Conservation (phyloP, 306 rosid species). For the Adenanthera pavonina region DNA sequence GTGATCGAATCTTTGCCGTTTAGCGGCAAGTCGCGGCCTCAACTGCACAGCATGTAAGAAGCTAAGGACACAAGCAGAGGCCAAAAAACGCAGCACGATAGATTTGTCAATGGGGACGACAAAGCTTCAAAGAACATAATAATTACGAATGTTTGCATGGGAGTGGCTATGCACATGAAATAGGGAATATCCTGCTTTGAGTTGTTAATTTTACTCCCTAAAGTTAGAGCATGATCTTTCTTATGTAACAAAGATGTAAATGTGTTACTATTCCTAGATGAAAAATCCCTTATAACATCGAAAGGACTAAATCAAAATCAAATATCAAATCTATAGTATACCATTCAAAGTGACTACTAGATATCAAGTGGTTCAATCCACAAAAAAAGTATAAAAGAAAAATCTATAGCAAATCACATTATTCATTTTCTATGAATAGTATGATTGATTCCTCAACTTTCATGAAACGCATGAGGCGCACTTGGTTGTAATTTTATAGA, state of each 20-base stretch:
- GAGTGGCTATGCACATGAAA: not conserved
- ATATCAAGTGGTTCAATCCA: too few species aligned
- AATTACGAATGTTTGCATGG: not conserved
- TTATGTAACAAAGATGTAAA: not conserved
- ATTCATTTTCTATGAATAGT: too few species aligned
- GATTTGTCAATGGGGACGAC: not conserved
- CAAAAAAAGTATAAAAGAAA: too few species aligned
- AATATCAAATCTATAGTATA: too few species aligned
- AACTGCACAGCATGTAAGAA: slow-evolving; percentile 51
- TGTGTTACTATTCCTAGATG: not conserved
- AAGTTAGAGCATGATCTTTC: not conserved
- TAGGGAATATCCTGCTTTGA: not conserved
- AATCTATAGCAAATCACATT: too few species aligned
- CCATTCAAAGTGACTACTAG: too few species aligned
- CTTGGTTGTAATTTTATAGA: not conserved
- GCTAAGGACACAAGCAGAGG: slow-evolving; percentile 20
- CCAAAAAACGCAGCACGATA: slow-evolving; percentile 2
- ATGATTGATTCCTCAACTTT: too few species aligned
- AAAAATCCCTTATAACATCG: not conserved
- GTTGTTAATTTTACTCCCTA: not conserved
- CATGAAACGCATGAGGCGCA: too few species aligned
- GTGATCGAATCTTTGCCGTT: slow-evolving; percentile 48
- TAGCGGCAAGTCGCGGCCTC: slow-evolving; percentile 66
- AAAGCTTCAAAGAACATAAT: not conserved
- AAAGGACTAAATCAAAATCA: not conserved